Percentiles rank a stretch among this genome's conserved stretches.
Evolutionary conservation across 2,329 filamentous ascomycete species (phyloP).

Genomic region (Lasiodiplodia sp.): DNA sequence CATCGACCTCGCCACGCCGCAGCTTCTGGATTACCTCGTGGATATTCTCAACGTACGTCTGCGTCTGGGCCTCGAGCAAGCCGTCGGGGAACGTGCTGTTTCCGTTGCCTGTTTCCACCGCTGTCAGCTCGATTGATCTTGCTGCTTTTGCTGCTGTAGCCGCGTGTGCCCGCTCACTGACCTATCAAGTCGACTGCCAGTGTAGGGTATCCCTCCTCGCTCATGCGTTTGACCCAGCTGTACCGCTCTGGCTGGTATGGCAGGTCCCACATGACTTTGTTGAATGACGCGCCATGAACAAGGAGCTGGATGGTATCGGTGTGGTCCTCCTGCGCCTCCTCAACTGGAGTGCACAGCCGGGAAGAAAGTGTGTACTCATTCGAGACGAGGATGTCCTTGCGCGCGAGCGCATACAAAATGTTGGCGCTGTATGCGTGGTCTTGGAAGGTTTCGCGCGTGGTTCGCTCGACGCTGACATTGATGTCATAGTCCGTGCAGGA

Average conservation of each 20-base stretch:
- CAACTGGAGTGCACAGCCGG: background rate
- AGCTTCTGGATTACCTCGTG: background rate
- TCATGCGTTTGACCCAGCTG: background rate
- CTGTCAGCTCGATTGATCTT: background rate
- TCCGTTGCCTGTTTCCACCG: background rate
- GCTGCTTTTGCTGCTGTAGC: background rate
- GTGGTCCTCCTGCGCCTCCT: background rate
- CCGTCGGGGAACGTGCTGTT: slow-evolving; percentile 1
- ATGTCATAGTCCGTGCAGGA: background rate
- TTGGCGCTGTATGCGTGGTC: background rate
- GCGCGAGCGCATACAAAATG: background rate
- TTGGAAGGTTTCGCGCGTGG: background rate
- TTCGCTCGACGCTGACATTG: background rate
- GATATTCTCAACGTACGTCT: slow-evolving; percentile 1
- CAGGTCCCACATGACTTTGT: slow-evolving; percentile 8
- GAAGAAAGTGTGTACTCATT: background rate
- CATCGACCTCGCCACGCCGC: background rate
- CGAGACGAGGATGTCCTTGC: background rate
- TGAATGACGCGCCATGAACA: background rate
- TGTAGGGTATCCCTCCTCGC: background rate
- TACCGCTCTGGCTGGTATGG: slow-evolving; percentile 1
- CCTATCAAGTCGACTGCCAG: slow-evolving; percentile 1
- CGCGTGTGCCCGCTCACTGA: background rate
- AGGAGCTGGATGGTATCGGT: background rate
- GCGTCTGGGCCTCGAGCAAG: slow-evolving; percentile 1